Base-by-base conservation (phyloP, 192 early-diverging fungal genomes). In the Allomyces javanicus region DNA sequence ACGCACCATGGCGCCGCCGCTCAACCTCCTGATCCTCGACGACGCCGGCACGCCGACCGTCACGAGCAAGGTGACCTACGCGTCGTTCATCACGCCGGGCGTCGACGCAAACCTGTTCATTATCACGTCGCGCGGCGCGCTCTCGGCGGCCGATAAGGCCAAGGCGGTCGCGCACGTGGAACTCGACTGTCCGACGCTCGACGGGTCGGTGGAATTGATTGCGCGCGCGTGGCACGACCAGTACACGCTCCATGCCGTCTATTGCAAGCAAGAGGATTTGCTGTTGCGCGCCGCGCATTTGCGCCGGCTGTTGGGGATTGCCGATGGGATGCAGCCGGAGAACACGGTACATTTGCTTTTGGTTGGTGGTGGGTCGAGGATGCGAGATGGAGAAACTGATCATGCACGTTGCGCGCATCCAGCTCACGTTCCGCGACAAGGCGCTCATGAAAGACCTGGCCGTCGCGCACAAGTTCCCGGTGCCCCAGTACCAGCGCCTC, bases 181-280 rank as follows among this genome's bases (percentile, higher is more conserved):
- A 61, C 17, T 76, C 17, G 65, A 62, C 14, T 64, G 23, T 21
- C 67, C 72, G 4, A 69, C 69, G 4, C 65, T 65, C 25, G 73
- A 70, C 44, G 75, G 69, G 7, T n/a, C 67, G 44, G 43, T 77
- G 24, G 76, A 75, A 62, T 23, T 77, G 3, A 23, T 43, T 23
- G 73, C 74, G 4, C 55, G 33, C 58, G 19, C 55, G 25, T 45
- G 74, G 19, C 72, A 73, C 67, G 63, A 68, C 24, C 50, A 73
- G 66, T 67, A 79, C 63, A 44, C 66, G 9, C 73, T 79, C 43
- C 68, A 77, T 27, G 23, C 10, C 12, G 67, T 79, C 24, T 79
- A 79, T 64, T 77, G 73, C 19, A 68, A 73, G 58, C 73, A 77
- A 43, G 78, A 79, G 63, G 76, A 77, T 33, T 65, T 79, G 10